phyloP scores from a whole-genome alignment of 805 yeast species.

The Saccharomycopsis schoenii region DNA sequence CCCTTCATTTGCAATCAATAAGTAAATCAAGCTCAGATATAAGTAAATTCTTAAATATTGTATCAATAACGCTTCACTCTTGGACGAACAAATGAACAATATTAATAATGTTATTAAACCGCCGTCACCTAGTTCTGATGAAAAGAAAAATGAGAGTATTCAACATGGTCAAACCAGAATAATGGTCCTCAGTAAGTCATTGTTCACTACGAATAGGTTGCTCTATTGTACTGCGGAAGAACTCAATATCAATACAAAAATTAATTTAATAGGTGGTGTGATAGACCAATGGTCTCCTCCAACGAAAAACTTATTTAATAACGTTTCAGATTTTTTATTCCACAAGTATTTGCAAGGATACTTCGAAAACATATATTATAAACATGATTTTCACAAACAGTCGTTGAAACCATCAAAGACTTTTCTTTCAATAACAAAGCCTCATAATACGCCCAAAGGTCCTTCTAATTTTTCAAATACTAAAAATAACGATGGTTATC shows the following conservation, averaged over 20 bases:
- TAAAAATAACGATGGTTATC: not conserved
- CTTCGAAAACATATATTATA: not conserved
- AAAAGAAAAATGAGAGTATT: no score
- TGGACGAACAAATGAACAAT: not conserved
- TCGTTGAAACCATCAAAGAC: not conserved
- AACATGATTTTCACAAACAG: not conserved
- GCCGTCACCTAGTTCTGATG: not conserved
- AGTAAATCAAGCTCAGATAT: no score
- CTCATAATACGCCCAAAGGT: not conserved
- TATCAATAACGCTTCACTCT: no score
- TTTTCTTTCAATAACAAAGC: not conserved
- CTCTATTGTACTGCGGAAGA: slow-evolving; percentile 40
- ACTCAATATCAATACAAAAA: slow-evolving; percentile 38
- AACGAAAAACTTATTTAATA: not conserved
- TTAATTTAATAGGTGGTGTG: slow-evolving; percentile 44
- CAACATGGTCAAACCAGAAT: not conserved
- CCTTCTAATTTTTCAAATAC: not conserved
- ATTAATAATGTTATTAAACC: not conserved
- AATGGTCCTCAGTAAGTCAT: slow-evolving; percentile 37
- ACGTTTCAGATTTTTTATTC: not conserved
- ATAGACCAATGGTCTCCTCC: slow-evolving; percentile 44
- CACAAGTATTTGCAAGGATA: not conserved
- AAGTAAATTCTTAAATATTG: no score
- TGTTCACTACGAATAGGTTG: slow-evolving; percentile 50
- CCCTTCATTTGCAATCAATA: no score